Percentiles rank a stretch among this genome's conserved stretches.
Conservation (phyloP, 2,329 filamentous ascomycete genomes). For the Fusarium coicis region DNA sequence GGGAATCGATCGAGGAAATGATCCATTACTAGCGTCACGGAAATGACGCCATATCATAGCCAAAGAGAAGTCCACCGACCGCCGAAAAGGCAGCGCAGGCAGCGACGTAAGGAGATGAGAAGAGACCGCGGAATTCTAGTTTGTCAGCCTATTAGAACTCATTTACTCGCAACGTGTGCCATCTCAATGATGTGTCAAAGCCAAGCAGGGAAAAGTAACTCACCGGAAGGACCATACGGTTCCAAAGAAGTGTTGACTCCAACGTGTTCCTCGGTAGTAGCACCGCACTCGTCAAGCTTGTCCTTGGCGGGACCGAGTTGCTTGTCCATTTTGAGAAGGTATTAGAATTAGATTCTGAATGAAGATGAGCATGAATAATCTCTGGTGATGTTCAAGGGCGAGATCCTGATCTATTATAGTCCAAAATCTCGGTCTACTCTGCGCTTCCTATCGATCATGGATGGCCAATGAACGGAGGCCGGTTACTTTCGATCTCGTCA, state of each 20-base stretch:
- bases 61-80: slow-evolving; percentile 55
- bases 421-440: not conserved
- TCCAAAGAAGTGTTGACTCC: not conserved
- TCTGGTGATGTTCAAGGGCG: not conserved
- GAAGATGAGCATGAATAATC: not conserved
- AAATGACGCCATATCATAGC: slow-evolving; percentile 54
- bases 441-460: not conserved
- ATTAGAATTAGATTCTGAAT: too few relatives aligned
- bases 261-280: slow-evolving; percentile 2
- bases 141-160: not conserved
- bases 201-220: fast-evolving
- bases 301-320: not conserved
- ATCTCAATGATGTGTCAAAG: too few relatives aligned
- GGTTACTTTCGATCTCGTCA: not conserved
- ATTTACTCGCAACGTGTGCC: too few relatives aligned
- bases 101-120: slow-evolving; percentile 47
- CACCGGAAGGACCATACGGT: slow-evolving; percentile 16
- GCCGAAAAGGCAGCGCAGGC: slow-evolving; percentile 49
- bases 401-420: not conserved
- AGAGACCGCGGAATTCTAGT: slow-evolving; percentile 47
- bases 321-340: not conserved
- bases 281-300: slow-evolving; percentile 8
- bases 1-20: slow-evolving; percentile 48
- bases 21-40: slow-evolving; percentile 52
- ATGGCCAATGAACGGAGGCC: not conserved